Percentiles rank a stretch among this genome's conserved stretches.
Conservation (phyloP, 2,329 filamentous ascomycete genomes). For the Tolypocladium sp. region DNA sequence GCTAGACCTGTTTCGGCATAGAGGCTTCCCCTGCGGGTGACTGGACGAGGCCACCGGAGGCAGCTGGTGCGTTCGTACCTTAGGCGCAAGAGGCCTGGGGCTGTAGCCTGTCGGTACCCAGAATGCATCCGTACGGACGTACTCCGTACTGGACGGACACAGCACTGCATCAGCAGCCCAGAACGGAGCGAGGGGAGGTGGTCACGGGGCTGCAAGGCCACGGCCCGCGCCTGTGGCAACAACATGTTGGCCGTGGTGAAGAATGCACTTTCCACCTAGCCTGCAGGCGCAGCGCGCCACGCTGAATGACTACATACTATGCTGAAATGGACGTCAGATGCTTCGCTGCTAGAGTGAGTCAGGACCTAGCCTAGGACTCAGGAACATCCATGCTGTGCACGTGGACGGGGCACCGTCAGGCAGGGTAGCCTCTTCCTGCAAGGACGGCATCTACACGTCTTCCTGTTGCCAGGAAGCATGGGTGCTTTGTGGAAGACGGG, state of each 20-base stretch:
- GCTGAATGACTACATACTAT: no score
- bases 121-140: no score
- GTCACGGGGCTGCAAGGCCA: background rate
- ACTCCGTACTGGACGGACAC: background rate
- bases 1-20: background rate
- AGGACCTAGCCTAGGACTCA: no score
- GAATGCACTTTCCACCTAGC: background rate
- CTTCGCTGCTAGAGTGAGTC: background rate
- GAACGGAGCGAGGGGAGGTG: background rate
- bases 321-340: background rate
- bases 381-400: background rate
- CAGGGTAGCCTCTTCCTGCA: background rate
- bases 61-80: background rate
- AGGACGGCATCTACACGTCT: no score
- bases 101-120: no score
- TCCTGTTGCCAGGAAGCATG: no score
- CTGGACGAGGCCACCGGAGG: background rate
- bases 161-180: background rate
- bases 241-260: background rate
- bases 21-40: background rate
- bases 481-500: no score
- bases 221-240: background rate
- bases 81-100: background rate
- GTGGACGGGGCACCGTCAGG: background rate
- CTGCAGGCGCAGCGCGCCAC: background rate